A percentile compares a stretch with the other conserved stretches of the same genome.
These are phyloP conservation scores for Beta lomatogona DNA, from an alignment of 179 eudicot genomes.

Conservation along the genomic window DNA sequence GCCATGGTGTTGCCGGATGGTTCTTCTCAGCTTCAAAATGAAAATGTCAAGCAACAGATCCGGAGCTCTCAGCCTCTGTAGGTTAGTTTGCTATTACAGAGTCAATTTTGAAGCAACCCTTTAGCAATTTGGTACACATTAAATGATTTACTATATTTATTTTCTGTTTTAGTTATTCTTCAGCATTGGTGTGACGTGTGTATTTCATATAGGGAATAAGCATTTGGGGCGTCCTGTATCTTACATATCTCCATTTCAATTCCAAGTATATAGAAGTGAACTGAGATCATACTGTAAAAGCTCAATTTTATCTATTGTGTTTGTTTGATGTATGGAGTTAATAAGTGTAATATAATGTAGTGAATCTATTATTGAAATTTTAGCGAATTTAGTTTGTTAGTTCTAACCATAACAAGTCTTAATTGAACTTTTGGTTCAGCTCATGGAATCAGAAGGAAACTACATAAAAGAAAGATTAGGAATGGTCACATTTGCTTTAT, in stretches of 20 bases:
- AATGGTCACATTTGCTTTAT: no score
- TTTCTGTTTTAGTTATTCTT: conserved; percentile 31
- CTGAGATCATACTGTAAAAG: conserved; percentile 50
- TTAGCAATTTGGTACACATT: conserved; percentile 35
- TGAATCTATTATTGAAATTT: background rate
- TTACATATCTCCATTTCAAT: conserved; percentile 32
- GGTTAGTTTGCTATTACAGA: conserved; percentile 32
- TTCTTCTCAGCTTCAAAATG: conserved; percentile 50
- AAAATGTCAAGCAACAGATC: conserved; percentile 51
- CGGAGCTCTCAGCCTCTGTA: conserved; percentile 58
- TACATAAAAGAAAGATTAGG: no score
- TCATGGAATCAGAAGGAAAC: no score
- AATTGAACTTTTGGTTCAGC: no score
- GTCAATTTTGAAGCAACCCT: conserved; percentile 67
- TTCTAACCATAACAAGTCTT: background rate
- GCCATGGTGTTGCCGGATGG: conserved; percentile 45
- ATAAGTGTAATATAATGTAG: conserved; percentile 26
- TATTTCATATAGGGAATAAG: conserved; percentile 52
- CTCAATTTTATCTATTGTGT: conserved; percentile 30
- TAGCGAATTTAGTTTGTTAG: background rate
- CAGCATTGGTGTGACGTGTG: conserved; percentile 64
- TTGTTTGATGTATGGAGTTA: conserved; percentile 32
- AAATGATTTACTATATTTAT: conserved; percentile 26
- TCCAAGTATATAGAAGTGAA: conserved; percentile 39
- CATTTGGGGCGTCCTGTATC: conserved; percentile 41